These are phyloP conservation scores for Phytophthora sp. DNA, from an alignment of 352 stramenopile genomes.

Conservation along the genomic window DNA sequence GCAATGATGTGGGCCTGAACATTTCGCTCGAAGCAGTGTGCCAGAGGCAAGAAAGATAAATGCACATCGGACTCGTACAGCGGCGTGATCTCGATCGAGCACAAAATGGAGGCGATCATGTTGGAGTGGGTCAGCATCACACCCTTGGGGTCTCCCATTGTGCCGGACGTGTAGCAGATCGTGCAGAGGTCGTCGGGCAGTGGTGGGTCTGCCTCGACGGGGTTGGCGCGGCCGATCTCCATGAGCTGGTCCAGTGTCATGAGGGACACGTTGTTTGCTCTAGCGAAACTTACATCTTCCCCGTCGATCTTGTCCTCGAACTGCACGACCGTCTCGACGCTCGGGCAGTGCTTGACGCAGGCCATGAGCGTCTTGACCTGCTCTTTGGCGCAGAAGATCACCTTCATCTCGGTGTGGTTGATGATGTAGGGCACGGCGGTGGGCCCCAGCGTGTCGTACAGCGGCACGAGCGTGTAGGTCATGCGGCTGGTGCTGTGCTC, in stretches of 20 bases:
- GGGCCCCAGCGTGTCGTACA: slow-evolving; percentile 84
- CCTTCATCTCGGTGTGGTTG: slow-evolving; percentile 80
- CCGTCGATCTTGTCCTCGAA: slow-evolving; percentile 62
- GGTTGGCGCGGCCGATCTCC: slow-evolving; percentile 41
- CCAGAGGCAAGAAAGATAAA: slow-evolving; percentile 94
- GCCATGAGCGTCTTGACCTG: slow-evolving; percentile 70
- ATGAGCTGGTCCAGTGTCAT: slow-evolving; percentile 54
- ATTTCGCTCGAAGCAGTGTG: slow-evolving; percentile 94
- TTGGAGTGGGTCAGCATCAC: slow-evolving; percentile 60
- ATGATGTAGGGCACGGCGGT: slow-evolving; percentile 78
- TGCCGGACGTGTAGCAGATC: slow-evolving; percentile 73
- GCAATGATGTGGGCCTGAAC: slow-evolving; percentile 61
- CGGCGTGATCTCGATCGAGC: slow-evolving; percentile 35
- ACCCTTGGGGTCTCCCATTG: slow-evolving; percentile 55
- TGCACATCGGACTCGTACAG: slow-evolving; percentile 49
- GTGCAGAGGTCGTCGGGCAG: slow-evolving; percentile 38
- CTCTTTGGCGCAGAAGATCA: slow-evolving; percentile 73
- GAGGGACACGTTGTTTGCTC: slow-evolving; percentile 49
- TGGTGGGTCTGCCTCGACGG: slow-evolving; percentile 52
- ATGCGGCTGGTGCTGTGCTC: slow-evolving; percentile 79
- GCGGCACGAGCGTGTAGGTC: slow-evolving; percentile 70
- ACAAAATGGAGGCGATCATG: slow-evolving; percentile 38
- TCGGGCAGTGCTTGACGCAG: slow-evolving; percentile 56
- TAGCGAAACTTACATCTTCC: slow-evolving; percentile 40
- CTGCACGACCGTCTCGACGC: slow-evolving; percentile 61